phyloP scores from a whole-genome alignment of 1,139 yeast genomes.

The Candida pseudoviswanathii region DNA sequence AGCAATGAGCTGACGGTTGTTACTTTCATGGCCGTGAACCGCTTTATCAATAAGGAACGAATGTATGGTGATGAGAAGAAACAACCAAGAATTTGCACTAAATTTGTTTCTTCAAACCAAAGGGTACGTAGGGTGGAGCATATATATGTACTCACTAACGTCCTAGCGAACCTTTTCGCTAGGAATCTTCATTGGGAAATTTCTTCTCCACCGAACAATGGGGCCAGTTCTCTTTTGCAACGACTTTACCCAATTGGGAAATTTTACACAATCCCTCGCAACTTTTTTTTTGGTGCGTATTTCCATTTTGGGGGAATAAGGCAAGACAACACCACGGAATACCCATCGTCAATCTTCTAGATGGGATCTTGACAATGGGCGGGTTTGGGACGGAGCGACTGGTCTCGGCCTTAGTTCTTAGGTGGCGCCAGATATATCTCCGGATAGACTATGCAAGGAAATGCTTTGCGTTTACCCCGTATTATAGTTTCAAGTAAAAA shows the following conservation, averaged over 20 bases:
- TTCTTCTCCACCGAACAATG: neutral
- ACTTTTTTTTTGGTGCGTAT: neutral
- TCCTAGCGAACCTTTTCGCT: neutral
- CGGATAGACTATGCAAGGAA: neutral
- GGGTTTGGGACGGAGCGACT: neutral
- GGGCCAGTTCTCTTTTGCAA: neutral
- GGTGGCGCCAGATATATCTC: neutral
- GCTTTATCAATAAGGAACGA: constrained; percentile 7
- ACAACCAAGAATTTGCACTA: neutral
- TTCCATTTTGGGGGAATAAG: neutral
- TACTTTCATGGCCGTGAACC: constrained; percentile 11
- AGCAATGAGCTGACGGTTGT: constrained; percentile 13
- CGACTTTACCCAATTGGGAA: constrained; percentile 1
- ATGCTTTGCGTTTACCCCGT: neutral
- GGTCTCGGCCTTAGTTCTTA: neutral
- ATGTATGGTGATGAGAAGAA: neutral
- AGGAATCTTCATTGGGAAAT: neutral
- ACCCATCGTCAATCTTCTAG: neutral
- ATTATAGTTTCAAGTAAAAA: neutral
- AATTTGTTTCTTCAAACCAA: neutral
- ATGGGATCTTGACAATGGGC: neutral
- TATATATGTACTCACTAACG: constrained; percentile 8
- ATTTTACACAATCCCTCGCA: constrained; percentile 1
- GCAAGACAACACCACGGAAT: neutral
- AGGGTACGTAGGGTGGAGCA: constrained; percentile 1